These are phyloP conservation scores for Skeletonema menzelii DNA, from an alignment of 108 stramenopile genomes.

Conservation along the genomic window DNA sequence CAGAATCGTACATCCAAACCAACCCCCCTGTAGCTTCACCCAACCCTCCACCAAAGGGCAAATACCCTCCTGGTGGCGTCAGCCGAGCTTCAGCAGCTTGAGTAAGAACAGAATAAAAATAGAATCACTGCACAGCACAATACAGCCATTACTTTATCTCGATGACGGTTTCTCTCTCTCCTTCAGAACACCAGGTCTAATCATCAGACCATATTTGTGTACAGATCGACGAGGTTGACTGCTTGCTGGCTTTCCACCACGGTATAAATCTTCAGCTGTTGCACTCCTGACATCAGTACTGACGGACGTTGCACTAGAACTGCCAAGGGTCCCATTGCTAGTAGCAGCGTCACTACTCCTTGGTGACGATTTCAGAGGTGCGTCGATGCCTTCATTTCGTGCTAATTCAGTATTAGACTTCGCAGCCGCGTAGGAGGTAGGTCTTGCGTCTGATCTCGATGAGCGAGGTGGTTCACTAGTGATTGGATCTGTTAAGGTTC, in stretches of 20 bases:
- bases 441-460: neutral
- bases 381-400: neutral
- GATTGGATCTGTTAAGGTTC: conserved; percentile 31
- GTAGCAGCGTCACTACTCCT: neutral
- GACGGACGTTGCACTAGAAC: neutral
- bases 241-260: conserved; percentile 36
- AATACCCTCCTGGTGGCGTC: neutral
- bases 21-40: neutral
- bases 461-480: neutral
- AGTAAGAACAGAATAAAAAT: neutral
- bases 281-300: neutral
- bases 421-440: neutral
- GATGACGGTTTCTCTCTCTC: conserved; percentile 7
- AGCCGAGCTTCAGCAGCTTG: neutral
- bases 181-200: conserved; percentile 38
- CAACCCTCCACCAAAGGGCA: neutral
- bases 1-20: neutral
- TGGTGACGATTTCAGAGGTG: neutral
- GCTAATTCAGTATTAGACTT: neutral
- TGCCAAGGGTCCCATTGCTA: neutral
- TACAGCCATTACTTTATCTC: neutral
- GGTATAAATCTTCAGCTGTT: conserved; percentile 26
- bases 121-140: neutral
- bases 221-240: conserved; percentile 47
- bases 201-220: conserved; percentile 47